Evolutionary conservation across 2,329 filamentous ascomycete species (phyloP), one percentile per base, ranked within the genome.

Genomic region (Sclerotinia nivalis): DNA sequence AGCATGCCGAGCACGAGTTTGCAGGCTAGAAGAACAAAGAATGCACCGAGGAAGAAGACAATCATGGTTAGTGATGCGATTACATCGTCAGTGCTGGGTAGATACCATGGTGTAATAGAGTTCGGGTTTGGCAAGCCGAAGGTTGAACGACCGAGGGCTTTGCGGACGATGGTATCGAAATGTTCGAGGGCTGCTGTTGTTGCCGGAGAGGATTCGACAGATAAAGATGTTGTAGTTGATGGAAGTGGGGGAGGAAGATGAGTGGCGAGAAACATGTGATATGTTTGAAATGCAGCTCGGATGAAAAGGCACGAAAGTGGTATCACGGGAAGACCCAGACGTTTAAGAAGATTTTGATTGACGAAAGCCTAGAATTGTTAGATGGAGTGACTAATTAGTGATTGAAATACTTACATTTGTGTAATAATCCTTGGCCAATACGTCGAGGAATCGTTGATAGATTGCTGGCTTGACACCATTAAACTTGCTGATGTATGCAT

Each of bases 401-500:
- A 60, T 25, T 34, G 28, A 12, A 40, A 71, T 18, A 79, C 88
- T 81, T 78, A 91, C 91, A 78, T 97, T 95, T 0, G 93, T 95
- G 79, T 99, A 99, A 81, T 99, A 99, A 79, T 99, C 96, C 80
- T 98, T 98, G 74, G 93, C 94, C 10, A 99, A 83, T 6, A 99
- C 92, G 77, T 99, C 96, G 22, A 98, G 86, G 78, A 96, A 97
- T 34, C 93, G 89, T 66, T 89, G 87, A 79, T 99, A 99, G 69
- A 99, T 91, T 9, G 87, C 88, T 4, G 96, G 96, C 73, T 96
- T 95, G 74, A 94, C 93, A 76, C 97, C 97, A 84, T 99, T 99
- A 83, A 99, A 99, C 79, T 99, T 99, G 78, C 90, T 94, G 79
- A 99, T 96, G 79, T 98, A 99, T 31, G 93, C 93, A 78, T 99